Percentiles rank a stretch among this genome's conserved stretches.
These are phyloP conservation scores for Aspergillus tamarii DNA, from an alignment of 2,329 filamentous ascomycete genomes.

Conservation along the genomic window DNA sequence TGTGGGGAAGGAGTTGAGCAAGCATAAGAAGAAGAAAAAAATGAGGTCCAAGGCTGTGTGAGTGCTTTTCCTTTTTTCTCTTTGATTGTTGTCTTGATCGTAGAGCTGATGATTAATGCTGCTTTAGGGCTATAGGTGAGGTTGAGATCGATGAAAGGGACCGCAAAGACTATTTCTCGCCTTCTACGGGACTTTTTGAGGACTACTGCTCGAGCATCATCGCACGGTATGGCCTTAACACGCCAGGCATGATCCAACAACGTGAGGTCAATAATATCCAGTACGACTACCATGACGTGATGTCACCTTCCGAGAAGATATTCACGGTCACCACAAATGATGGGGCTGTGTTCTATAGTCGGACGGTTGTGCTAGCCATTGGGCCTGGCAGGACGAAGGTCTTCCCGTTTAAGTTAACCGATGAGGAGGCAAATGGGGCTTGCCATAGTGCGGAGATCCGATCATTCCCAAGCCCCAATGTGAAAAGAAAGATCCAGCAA, in stretches of 20 bases:
- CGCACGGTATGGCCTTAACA: conserved; percentile 61
- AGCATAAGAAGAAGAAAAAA: conserved; percentile 74
- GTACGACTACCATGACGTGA: conserved; percentile 55
- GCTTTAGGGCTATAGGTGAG: conserved; percentile 28
- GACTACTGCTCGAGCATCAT: conserved; percentile 64
- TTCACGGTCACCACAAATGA: conserved; percentile 67
- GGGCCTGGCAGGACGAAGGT: conserved; percentile 67
- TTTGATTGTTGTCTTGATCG: neutral
- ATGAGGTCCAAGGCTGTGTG: conserved; percentile 49
- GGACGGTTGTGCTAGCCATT: conserved; percentile 69
- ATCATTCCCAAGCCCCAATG: conserved; percentile 57
- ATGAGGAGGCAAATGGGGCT: conserved; percentile 51
- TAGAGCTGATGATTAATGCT: neutral
- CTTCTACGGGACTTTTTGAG: conserved; percentile 63
- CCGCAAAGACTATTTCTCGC: conserved; percentile 70
- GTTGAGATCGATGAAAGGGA: conserved; percentile 67
- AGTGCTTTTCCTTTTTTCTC: neutral
- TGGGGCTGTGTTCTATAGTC: conserved; percentile 57
- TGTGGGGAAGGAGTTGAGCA: conserved; percentile 78
- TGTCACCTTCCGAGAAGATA: conserved; percentile 54
- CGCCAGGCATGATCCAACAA: conserved; percentile 58
- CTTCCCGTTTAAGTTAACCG: conserved; percentile 45
- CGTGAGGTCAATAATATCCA: conserved; percentile 64
- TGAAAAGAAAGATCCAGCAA: conserved; percentile 58
- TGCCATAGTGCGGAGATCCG: conserved; percentile 69